Evolutionary conservation across 2,329 filamentous ascomycete genomes (phyloP).

Genomic region (Ascochyta fabae): DNA sequence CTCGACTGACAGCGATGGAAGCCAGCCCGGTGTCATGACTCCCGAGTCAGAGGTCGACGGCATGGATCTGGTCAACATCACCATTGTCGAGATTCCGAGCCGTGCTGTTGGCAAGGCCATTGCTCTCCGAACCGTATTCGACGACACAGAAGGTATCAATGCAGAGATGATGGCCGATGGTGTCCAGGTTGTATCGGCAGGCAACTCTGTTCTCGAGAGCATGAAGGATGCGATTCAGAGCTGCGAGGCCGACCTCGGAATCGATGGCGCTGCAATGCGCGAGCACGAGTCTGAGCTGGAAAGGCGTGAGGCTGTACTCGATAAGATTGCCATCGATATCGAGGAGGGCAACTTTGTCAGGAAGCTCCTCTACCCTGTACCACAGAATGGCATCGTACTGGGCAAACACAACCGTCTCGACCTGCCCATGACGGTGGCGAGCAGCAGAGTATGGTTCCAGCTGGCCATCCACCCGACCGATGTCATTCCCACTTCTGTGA

Average conservation of each 20-base stretch:
- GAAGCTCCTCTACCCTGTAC: slow-evolving; percentile 78
- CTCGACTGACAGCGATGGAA: slow-evolving; percentile 65
- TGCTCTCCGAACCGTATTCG: slow-evolving; percentile 89
- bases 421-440: slow-evolving; percentile 73
- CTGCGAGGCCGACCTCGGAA: slow-evolving; percentile 79
- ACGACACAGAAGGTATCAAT: slow-evolving; percentile 92
- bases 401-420: slow-evolving; percentile 82
- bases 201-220: slow-evolving; percentile 84
- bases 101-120: slow-evolving; percentile 83
- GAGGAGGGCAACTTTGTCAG: slow-evolving; percentile 84
- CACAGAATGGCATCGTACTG: slow-evolving; percentile 78
- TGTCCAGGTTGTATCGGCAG: slow-evolving; percentile 73
- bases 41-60: slow-evolving; percentile 74
- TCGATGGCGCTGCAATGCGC: slow-evolving; percentile 69
- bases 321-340: slow-evolving; percentile 83
- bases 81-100: slow-evolving; percentile 83
- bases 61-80: slow-evolving; percentile 86
- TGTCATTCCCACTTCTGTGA: slow-evolving; percentile 76
- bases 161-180: slow-evolving; percentile 97
- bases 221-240: slow-evolving; percentile 83
- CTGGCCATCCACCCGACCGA: slow-evolving; percentile 91
- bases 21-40: slow-evolving; percentile 63
- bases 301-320: slow-evolving; percentile 79
- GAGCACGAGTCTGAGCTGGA: slow-evolving; percentile 82
- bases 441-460: slow-evolving; percentile 95